A percentile compares a stretch with the other conserved stretches of the same genome.
Evolutionary conservation across 2,329 filamentous ascomycete species (phyloP).

Genomic region (Coleophoma crateriformis): DNA sequence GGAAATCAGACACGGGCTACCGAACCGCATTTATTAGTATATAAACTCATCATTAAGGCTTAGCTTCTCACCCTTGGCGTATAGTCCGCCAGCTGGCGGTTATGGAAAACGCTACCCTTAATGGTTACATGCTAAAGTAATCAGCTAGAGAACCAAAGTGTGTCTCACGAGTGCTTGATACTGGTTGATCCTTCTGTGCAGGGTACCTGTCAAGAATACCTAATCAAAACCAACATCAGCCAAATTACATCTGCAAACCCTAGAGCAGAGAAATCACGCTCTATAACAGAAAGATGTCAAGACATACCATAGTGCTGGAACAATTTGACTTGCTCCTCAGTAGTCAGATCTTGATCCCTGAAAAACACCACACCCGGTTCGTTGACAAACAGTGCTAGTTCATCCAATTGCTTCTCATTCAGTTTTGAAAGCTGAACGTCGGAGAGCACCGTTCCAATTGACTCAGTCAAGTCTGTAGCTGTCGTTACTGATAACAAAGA

Average conservation of each 20-base stretch:
- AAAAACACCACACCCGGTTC: slow-evolving; percentile 47
- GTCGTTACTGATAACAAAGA: slow-evolving; percentile 34
- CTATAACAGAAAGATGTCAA: slow-evolving; percentile 2
- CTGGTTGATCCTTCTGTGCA: slow-evolving; percentile 30
- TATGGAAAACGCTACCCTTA: slow-evolving; percentile 37
- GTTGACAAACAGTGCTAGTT: slow-evolving; percentile 23
- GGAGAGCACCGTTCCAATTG: slow-evolving; percentile 29
- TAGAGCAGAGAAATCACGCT: too few relatives aligned
- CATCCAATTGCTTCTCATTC: slow-evolving; percentile 18
- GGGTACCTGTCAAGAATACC: slow-evolving; percentile 37
- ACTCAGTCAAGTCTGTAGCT: slow-evolving; percentile 35
- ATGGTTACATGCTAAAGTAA: slow-evolving; percentile 34
- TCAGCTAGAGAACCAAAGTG: background rate
- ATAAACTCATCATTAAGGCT: background rate
- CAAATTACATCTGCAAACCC: too few relatives aligned
- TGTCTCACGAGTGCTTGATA: background rate
- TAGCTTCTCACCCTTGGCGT: slow-evolving; percentile 32
- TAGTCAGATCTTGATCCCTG: slow-evolving; percentile 39
- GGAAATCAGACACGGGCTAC: slow-evolving; percentile 31
- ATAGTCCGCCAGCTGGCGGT: slow-evolving; percentile 37
- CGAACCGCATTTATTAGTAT: slow-evolving; percentile 5
- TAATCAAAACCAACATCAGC: background rate
- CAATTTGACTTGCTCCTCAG: slow-evolving; percentile 35
- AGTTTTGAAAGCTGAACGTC: slow-evolving; percentile 19
- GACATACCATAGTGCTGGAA: slow-evolving; percentile 39